A percentile compares a stretch with the other conserved stretches of the same genome.
Conservation (phyloP, 441 rosid genomes). For the Erodium texanum region DNA sequence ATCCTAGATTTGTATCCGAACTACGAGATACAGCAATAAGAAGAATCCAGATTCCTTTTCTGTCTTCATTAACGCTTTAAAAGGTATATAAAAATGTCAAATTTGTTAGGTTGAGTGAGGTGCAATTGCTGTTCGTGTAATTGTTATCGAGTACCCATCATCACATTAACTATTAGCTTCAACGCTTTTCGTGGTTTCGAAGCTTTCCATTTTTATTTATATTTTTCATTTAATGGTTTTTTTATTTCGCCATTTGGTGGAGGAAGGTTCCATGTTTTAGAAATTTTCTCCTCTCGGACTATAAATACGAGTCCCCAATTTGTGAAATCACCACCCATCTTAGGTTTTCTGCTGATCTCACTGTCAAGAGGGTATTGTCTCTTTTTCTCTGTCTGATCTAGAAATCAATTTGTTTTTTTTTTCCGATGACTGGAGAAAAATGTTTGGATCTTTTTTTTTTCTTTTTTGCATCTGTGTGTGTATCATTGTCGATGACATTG, state of each 20-base stretch:
- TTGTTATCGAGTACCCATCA: slow-evolving; percentile 30
- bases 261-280: slow-evolving; percentile 23
- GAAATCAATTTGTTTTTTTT: neutral
- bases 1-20: neutral
- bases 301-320: slow-evolving; percentile 27
- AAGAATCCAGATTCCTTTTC: neutral
- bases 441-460: neutral
- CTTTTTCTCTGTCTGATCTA: neutral
- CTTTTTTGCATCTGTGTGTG: neutral
- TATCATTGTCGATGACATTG: neutral
- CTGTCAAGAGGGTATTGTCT: slow-evolving; percentile 4
- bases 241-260: slow-evolving; percentile 20
- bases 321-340: slow-evolving; percentile 12
- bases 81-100: neutral
- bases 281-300: slow-evolving; percentile 15
- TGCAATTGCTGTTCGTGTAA: slow-evolving; percentile 18
- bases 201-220: slow-evolving; percentile 25
- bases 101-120: slow-evolving; percentile 9
- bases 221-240: neutral
- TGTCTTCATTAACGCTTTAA: neutral
- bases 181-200: slow-evolving; percentile 31
- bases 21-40: neutral
- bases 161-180: slow-evolving; percentile 14
- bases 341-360: slow-evolving; percentile 20
- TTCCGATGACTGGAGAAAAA: neutral